A percentile compares a stretch with the other conserved stretches of the same genome.
phyloP scores from a whole-genome alignment of 2,329 filamentous ascomycete species.

The Xenosphaeropsis pyriputrescens region DNA sequence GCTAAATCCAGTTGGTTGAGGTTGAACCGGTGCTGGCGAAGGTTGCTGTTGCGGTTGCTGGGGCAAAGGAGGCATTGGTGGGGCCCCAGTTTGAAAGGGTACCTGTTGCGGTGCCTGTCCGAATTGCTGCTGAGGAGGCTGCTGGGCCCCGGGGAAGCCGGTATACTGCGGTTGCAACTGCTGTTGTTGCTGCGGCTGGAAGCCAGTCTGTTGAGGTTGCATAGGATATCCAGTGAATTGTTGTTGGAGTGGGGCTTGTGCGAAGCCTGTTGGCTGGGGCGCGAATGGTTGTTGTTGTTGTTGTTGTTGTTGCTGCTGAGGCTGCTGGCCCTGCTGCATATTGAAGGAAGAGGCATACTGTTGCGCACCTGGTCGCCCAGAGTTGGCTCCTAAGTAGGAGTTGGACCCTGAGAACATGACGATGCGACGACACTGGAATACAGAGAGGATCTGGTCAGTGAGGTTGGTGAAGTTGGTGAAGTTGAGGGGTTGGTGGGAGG shows the following conservation, averaged over 20 bases:
- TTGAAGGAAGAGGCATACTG: slow-evolving; percentile 38
- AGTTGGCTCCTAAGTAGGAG: slow-evolving; percentile 69
- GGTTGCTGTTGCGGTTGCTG: slow-evolving; percentile 36
- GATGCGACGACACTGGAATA: not conserved
- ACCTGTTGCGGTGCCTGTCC: slow-evolving; percentile 31
- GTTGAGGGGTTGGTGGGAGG: too few relatives aligned
- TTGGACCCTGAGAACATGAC: slow-evolving; percentile 85
- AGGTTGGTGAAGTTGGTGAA: too few relatives aligned
- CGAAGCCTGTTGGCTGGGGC: slow-evolving; percentile 17
- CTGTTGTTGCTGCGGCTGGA: slow-evolving; percentile 27
- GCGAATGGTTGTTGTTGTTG: slow-evolving; percentile 21
- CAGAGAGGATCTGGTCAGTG: too few relatives aligned
- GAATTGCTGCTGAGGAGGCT: slow-evolving; percentile 18
- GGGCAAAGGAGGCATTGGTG: slow-evolving; percentile 18
- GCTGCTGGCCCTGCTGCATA: slow-evolving; percentile 21
- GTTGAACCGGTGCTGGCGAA: slow-evolving; percentile 44
- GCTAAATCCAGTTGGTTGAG: slow-evolving; percentile 50
- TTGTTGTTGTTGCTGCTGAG: slow-evolving; percentile 27
- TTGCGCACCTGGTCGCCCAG: slow-evolving; percentile 54
- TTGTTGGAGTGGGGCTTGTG: slow-evolving; percentile 17
- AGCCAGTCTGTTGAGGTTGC: slow-evolving; percentile 14
- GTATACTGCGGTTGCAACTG: slow-evolving; percentile 40
- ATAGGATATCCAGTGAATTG: slow-evolving; percentile 16
- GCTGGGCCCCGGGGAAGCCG: slow-evolving; percentile 38
- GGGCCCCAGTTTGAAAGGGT: slow-evolving; percentile 17